Percentiles rank a stretch among this genome's conserved stretches.
Conservation (phyloP, 257 asterid species). For the Agastache rugosa region DNA sequence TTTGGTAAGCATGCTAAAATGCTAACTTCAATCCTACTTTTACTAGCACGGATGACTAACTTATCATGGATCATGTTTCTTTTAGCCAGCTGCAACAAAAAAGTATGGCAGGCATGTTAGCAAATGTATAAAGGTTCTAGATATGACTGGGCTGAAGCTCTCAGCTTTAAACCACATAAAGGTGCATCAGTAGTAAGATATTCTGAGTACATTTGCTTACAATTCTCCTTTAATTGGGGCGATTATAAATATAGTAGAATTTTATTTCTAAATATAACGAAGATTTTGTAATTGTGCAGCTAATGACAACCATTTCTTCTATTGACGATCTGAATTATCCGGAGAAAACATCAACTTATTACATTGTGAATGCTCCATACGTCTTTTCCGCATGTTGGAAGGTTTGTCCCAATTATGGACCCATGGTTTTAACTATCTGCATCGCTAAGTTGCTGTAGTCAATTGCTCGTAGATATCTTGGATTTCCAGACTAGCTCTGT, state of each 20-base stretch:
- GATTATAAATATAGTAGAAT: not conserved
- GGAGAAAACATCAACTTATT: conserved; percentile 70
- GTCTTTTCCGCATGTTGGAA: conserved; percentile 82
- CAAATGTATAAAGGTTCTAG: conserved; percentile 70
- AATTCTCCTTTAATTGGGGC: conserved; percentile 1
- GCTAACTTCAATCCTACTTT: conserved; percentile 5
- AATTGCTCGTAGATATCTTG: conserved; percentile 1
- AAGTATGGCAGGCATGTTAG: conserved; percentile 55
- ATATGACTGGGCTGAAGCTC: conserved; percentile 79
- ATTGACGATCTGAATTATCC: conserved; percentile 83
- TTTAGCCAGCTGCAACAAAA: conserved; percentile 64
- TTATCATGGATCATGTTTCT: conserved; percentile 19
- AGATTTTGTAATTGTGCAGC: conserved; percentile 50
- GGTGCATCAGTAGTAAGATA: conserved; percentile 46
- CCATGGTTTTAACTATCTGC: not conserved
- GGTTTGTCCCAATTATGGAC: conserved; percentile 50
- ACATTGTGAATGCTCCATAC: conserved; percentile 77
- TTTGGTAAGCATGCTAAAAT: conserved; percentile 55
- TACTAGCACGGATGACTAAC: conserved; percentile 27
- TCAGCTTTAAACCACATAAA: conserved; percentile 69
- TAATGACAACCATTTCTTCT: conserved; percentile 65
- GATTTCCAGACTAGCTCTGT: not conserved
- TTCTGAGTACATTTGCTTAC: conserved; percentile 20
- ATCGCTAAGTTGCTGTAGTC: not conserved
- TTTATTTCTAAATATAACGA: not conserved